Evolutionary conservation across 2,329 filamentous ascomycete species (phyloP), one percentile per base, ranked within the genome.

Genomic region (Venturia aucupariae): DNA sequence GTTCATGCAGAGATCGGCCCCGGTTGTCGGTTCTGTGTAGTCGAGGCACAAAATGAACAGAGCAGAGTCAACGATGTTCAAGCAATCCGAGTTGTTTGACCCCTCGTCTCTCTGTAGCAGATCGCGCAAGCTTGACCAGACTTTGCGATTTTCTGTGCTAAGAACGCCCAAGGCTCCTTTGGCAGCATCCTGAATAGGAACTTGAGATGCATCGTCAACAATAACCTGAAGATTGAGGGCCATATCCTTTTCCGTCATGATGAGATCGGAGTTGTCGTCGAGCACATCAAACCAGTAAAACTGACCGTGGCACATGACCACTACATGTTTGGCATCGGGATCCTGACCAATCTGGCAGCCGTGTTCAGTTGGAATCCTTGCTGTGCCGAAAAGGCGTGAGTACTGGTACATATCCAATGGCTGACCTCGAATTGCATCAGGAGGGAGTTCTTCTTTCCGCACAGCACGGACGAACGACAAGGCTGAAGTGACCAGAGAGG

Each of bases 251-350:
- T 97, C 94, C 0, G 88, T 92, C 93, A 97, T 97, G 76, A 99
- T 96, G 64, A 96, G 79, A 74, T 99, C 94, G 7, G 90, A 90
- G 75, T 96, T 96, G 69, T 93, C 88, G 70, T 99, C 94, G 22
- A 99, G 80, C 1, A 97, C 92, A 75, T 99, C 94, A 71, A 99
- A 99, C 93, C 93, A 97, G 77, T 99, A 99, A 72, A 97, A 92
- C 69, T 99, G 94, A 1, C 94, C 94, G 68, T 93, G 90, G 72
- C 91, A 96, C 77, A 97, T 83, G 54, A 97, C 91, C 11, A 97
- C 89, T 44, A 99, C 81, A 74, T 99, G 94, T 77, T 92, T 96
- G 3, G 93, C 90, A n/a, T 87, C 85, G 0, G 92, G 90, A 71
- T 97, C 92, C 73, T 97, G 92, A 68, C 92, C 92, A 71, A 99